Evolutionary conservation across 1,284 basidiomycete species (phyloP).

Genomic region (Exsudoporus floridanus): DNA sequence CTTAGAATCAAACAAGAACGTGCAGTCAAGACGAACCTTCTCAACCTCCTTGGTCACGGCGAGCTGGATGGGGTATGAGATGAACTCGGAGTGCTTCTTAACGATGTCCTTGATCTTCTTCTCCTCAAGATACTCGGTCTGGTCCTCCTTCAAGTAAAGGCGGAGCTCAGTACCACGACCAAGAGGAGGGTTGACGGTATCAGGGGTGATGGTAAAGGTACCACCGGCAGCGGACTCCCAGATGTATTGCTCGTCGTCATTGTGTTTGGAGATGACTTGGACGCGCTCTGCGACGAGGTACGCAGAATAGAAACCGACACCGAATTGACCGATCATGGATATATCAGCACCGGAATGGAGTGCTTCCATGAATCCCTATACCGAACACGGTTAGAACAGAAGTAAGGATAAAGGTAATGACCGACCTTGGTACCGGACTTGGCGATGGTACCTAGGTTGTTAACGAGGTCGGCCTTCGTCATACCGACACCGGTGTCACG

Average conservation of each 20-base stretch:
- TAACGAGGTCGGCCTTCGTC: constrained; percentile 98
- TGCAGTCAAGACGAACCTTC: constrained; percentile 57
- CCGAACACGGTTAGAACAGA: constrained; percentile 12
- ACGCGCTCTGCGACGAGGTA: constrained; percentile 99
- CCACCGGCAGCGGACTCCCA: constrained; percentile 99
- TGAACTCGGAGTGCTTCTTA: constrained; percentile 99
- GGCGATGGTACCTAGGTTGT: constrained; percentile 99
- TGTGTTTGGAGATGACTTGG: constrained; percentile 99
- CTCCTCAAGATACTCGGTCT: constrained; percentile 98
- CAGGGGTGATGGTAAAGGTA: constrained; percentile 98
- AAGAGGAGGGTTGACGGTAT: constrained; percentile 86
- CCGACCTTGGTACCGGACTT: constrained; percentile 90
- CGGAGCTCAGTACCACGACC: constrained; percentile 96
- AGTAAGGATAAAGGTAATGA: constrained; percentile 2
- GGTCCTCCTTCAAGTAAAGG: constrained; percentile 97
- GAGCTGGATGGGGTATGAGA: constrained; percentile 99
- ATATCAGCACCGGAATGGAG: constrained; percentile 96
- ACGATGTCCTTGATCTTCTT: constrained; percentile 99
- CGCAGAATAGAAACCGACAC: constrained; percentile 99
- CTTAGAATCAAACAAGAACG: constrained; percentile 1
- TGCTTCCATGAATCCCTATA: constrained; percentile 95
- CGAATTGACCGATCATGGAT: constrained; percentile 92
- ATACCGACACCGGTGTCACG: constrained; percentile 98
- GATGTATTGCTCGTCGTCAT: constrained; percentile 99
- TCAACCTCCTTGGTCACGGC: constrained; percentile 99